Evolutionary conservation across 805 yeast species (phyloP), one percentile per base, ranked within the genome.

Genomic region (Ogataea polymorpha): DNA sequence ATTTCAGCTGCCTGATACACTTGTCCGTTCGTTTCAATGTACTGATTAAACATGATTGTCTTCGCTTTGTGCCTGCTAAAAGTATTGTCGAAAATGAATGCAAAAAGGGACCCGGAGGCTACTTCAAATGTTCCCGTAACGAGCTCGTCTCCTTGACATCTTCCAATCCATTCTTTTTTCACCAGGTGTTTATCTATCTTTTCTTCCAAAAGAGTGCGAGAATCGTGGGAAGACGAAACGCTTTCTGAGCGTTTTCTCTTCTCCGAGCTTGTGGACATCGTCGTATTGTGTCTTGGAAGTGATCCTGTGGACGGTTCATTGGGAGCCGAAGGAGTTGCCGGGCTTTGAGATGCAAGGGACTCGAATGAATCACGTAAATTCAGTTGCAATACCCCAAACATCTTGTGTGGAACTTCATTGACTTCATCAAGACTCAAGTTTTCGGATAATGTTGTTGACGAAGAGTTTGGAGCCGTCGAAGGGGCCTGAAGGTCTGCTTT

Each of bases 71-170:
- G 86, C 55, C 86, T 88, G 23, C 96, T 83, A 53, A 89, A 87
- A 0, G 96, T 84, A 65, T 91, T 91, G 63, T 91, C 98, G 56
- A 91, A 84, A 18, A 93, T 82, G 59, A 91, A 86, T 0, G 96
- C 97, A 63, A 76, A 84, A 54, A 82, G 74, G 2, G 91, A 91
- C 7, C 82, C 85, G 17, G 71, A 67, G 2, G 61, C 62, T 2
- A 82, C 82, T n/a, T 71, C 69, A 44, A 82, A 69, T 20, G 70
- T 65, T 1, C 90, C 95, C 35, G 77, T 77, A 38, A 75, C 72
- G 54, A 79, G 62, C 46, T 81, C 83, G 47, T 80, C 81, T 2
- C 82, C 80, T 12, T 64, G 61, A 62, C 86, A 61, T 56, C 72
- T 67, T 4, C 83, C 85, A 34, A 77, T 66, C 66, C 79, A 74